phyloP scores from a whole-genome alignment of 306 rosid genomes.

The Lathyrus tuberosus region DNA sequence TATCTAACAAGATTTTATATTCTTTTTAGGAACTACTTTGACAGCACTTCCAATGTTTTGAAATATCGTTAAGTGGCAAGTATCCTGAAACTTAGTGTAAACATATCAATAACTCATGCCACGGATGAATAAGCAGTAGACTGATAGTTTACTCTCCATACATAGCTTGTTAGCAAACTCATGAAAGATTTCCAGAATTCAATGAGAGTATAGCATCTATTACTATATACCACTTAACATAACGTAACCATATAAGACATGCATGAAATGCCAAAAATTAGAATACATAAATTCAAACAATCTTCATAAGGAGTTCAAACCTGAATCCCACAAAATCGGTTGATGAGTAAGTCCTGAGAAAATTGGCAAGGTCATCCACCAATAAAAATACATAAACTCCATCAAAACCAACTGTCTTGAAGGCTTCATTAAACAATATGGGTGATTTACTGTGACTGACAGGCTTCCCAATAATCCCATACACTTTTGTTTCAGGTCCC shows the following conservation, averaged over 20 bases:
- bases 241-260: conserved; percentile 27
- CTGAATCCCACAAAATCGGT: conserved; percentile 90
- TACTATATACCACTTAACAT: conserved; percentile 4
- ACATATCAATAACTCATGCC: conserved; percentile 19
- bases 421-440: conserved; percentile 64
- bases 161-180: neutral
- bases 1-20: conserved; percentile 20
- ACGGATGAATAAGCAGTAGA: conserved; percentile 19
- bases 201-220: too few relatives aligned
- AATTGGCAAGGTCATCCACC: conserved; percentile 81
- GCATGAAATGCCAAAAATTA: conserved; percentile 31
- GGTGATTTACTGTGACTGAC: conserved; percentile 94
- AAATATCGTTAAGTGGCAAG: neutral
- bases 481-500: conserved; percentile 81
- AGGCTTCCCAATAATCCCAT: conserved; percentile 90
- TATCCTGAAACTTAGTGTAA: conserved; percentile 23
- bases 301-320: conserved; percentile 46
- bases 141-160: conserved; percentile 6
- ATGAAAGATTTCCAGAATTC: too few relatives aligned
- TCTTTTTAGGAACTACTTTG: conserved; percentile 13
- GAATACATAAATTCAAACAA: conserved; percentile 29
- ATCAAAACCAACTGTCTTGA: conserved; percentile 73
- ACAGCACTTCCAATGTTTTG: conserved; percentile 23
- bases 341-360: conserved; percentile 76
- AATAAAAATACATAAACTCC: conserved; percentile 77